Percentiles rank a stretch among this genome's conserved stretches.
These are phyloP conservation scores for Thermothielavioides terrestris DNA, from an alignment of 495 filamentous ascomycete genomes.

Conservation along the genomic window DNA sequence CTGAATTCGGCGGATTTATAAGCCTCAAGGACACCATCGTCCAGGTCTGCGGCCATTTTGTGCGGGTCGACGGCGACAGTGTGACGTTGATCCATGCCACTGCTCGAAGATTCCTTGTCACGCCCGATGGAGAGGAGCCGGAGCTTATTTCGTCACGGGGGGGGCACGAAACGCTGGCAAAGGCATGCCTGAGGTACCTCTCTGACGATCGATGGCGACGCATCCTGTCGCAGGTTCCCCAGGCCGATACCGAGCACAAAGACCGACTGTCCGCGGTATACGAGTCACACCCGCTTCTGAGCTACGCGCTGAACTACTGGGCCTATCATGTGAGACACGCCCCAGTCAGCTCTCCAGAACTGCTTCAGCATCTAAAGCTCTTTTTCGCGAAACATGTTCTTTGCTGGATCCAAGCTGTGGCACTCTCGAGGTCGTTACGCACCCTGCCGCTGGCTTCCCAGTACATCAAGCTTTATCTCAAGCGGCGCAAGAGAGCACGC, in stretches of 20 bases:
- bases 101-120: neutral
- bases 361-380: neutral
- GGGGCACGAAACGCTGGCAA: neutral
- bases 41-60: neutral
- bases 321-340: neutral
- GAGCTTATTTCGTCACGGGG: neutral
- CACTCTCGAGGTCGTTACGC: neutral
- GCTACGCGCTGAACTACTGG: slow-evolving; percentile 1
- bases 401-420: slow-evolving; percentile 1
- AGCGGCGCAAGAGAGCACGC: neutral
- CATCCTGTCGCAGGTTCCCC: neutral
- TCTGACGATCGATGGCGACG: neutral
- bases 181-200: neutral
- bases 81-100: neutral
- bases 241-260: neutral
- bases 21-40: neutral
- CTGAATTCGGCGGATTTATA: neutral
- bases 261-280: neutral
- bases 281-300: neutral
- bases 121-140: neutral
- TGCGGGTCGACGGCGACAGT: neutral
- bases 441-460: neutral
- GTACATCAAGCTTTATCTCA: slow-evolving; percentile 1
- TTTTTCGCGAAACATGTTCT: neutral
- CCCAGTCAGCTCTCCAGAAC: neutral